These are phyloP conservation scores for Diaporthe nobilis DNA, from an alignment of 2,329 filamentous ascomycete genomes.

Conservation along the genomic window DNA sequence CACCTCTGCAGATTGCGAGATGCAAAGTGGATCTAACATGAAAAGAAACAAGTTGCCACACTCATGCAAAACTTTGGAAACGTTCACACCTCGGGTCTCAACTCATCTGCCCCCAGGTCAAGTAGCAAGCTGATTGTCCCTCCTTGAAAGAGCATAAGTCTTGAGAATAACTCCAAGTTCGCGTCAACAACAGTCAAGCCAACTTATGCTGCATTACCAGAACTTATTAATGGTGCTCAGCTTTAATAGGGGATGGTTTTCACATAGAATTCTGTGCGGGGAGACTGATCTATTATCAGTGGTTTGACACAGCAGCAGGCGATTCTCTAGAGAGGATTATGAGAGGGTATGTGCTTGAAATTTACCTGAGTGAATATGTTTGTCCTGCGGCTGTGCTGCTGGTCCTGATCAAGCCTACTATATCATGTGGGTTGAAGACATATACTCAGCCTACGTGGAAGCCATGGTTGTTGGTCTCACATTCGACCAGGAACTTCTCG, in stretches of 20 bases:
- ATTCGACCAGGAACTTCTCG: not conserved
- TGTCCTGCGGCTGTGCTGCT: not conserved
- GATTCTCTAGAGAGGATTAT: too few species aligned
- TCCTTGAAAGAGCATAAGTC: not conserved
- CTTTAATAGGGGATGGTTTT: not conserved
- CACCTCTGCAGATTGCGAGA: not conserved
- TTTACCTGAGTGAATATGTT: not conserved
- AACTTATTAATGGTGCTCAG: not conserved
- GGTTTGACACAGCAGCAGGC: too few species aligned
- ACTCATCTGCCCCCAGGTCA: not conserved
- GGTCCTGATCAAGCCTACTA: not conserved
- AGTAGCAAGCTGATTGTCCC: not conserved
- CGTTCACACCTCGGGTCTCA: not conserved
- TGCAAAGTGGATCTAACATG: not conserved
- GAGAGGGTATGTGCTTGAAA: not conserved
- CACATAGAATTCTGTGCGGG: not conserved
- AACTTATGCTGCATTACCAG: not conserved
- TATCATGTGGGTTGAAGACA: not conserved
- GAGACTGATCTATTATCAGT: not conserved
- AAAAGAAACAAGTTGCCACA: not conserved
- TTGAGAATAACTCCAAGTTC: not conserved
- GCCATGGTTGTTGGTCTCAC: not conserved
- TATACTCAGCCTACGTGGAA: not conserved
- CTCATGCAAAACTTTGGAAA: not conserved
- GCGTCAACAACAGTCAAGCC: not conserved